These are phyloP conservation scores for Trypanosoma scelopori DNA, from an alignment of 208 protist species.

Conservation along the genomic window DNA sequence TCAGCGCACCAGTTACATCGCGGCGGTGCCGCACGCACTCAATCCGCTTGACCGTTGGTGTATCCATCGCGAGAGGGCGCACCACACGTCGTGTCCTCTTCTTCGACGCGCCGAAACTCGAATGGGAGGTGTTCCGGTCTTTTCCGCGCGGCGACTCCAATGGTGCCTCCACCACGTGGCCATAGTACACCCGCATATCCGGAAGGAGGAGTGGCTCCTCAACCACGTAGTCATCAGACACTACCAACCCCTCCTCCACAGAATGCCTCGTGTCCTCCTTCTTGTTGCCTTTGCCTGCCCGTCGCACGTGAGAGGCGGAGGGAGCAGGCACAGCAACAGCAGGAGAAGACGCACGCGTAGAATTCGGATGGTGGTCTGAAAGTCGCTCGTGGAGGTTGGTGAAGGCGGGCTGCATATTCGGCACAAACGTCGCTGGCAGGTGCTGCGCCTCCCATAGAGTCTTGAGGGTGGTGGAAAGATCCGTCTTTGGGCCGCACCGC, in stretches of 20 bases:
- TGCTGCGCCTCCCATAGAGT: slow-evolving; percentile 18
- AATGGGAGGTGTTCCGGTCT: neutral
- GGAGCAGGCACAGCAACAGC: neutral
- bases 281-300: neutral
- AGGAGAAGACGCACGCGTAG: neutral
- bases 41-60: slow-evolving; percentile 12
- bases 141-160: neutral
- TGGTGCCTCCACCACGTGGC: neutral
- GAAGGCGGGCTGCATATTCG: neutral
- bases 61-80: slow-evolving; percentile 5
- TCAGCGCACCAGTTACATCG: slow-evolving; percentile 51
- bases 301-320: too few species aligned
- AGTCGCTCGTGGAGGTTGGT: slow-evolving; percentile 10
- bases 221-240: neutral
- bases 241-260: neutral
- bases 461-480: slow-evolving; percentile 28
- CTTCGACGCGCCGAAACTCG: neutral
- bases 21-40: slow-evolving; percentile 51
- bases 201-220: slow-evolving; percentile 9
- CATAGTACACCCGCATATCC: slow-evolving; percentile 12
- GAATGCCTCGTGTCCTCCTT: neutral
- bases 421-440: slow-evolving; percentile 19
- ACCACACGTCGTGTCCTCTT: neutral
- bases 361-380: neutral
- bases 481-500: slow-evolving; percentile 10